Conservation (phyloP, 1,139 yeast genomes). For the Groenewaldozyma auringiensis region DNA sequence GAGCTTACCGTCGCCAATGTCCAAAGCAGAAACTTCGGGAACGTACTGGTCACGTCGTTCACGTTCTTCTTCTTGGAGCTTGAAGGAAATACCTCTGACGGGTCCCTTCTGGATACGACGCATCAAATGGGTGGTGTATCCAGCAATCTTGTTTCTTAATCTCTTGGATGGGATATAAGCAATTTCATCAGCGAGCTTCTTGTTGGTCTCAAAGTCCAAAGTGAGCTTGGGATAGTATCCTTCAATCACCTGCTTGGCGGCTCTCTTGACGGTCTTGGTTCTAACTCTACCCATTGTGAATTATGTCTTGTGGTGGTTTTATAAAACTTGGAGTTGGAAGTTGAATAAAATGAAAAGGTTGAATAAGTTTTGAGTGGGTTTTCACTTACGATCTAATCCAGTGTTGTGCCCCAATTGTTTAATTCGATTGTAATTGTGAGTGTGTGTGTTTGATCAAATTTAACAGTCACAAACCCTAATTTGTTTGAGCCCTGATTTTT, state of each 20-base stretch:
- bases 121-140: conserved; percentile 99
- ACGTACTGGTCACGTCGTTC: conserved; percentile 99
- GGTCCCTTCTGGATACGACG: conserved; percentile 99
- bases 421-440: too few species aligned
- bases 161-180: conserved; percentile 99
- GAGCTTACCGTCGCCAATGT: conserved; percentile 92
- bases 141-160: conserved; percentile 99
- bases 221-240: conserved; percentile 99
- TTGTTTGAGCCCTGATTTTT: not conserved
- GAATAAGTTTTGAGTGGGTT: not conserved
- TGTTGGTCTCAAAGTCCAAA: conserved; percentile 99
- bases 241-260: conserved; percentile 99
- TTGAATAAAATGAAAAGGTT: not conserved
- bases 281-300: conserved; percentile 29
- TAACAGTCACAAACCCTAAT: not conserved
- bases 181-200: conserved; percentile 97
- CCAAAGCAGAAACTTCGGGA: conserved; percentile 99
- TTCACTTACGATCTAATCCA: too few species aligned
- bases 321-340: not conserved
- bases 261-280: conserved; percentile 99
- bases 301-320: conserved; percentile 1
- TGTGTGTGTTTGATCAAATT: too few species aligned
- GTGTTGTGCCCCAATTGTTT: too few species aligned
- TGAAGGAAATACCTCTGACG: conserved; percentile 99
- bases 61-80: conserved; percentile 99